Conservation (phyloP, 1,139 yeast species). For the Yamadazyma siamensis region DNA sequence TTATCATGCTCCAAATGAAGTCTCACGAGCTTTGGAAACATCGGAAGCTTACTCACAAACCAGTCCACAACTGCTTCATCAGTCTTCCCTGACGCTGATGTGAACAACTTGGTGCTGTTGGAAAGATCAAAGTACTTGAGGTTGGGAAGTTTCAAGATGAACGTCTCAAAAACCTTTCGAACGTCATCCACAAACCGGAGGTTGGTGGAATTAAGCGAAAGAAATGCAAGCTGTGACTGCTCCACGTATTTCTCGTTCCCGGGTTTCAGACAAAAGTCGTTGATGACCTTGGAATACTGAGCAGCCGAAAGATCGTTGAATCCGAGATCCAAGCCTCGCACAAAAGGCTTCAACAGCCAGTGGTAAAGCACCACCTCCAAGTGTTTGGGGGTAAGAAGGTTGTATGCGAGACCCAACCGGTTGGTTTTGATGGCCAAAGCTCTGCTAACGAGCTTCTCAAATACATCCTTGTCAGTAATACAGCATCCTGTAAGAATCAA, state of each 20-base stretch:
- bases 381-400: slow-evolving; percentile 52
- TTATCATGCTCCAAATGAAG: slow-evolving; percentile 62
- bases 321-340: slow-evolving; percentile 64
- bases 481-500: slow-evolving; percentile 70
- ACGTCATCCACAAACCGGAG: slow-evolving; percentile 35
- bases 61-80: slow-evolving; percentile 20
- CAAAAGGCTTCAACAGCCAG: slow-evolving; percentile 36
- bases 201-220: slow-evolving; percentile 71
- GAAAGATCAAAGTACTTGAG: slow-evolving; percentile 66
- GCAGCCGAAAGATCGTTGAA: slow-evolving; percentile 58
- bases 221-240: slow-evolving; percentile 46
- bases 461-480: slow-evolving; percentile 51
- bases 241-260: slow-evolving; percentile 19
- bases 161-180: slow-evolving; percentile 28
- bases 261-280: slow-evolving; percentile 18
- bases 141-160: slow-evolving; percentile 42
- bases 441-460: slow-evolving; percentile 53
- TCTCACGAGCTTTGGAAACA: slow-evolving; percentile 53
- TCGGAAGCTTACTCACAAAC: slow-evolving; percentile 53
- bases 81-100: slow-evolving; percentile 1
- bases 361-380: slow-evolving; percentile 43
- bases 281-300: slow-evolving; percentile 23
- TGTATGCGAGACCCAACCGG: slow-evolving; percentile 68
- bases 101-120: slow-evolving; percentile 56
- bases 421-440: slow-evolving; percentile 51